A percentile compares a stretch with the other conserved stretches of the same genome.
Evolutionary conservation across 768 basidiomycete species (phyloP).

Genomic region (Lentinula aciculospora): DNA sequence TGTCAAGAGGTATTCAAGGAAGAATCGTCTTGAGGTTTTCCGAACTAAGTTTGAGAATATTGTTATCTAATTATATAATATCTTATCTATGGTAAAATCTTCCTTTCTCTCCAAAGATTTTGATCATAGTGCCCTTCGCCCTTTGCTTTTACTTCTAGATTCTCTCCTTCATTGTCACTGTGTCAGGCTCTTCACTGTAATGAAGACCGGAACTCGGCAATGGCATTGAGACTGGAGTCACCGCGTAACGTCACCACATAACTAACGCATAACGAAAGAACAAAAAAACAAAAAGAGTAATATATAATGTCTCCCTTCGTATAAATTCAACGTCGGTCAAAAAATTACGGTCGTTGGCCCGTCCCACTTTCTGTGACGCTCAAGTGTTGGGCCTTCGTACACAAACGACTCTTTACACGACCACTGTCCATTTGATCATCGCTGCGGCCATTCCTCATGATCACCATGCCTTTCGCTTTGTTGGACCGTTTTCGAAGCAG

Average conservation of each 20-base stretch:
- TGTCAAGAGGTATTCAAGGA: no score
- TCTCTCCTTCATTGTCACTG: neutral
- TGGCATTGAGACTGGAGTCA: neutral
- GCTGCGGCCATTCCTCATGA: neutral
- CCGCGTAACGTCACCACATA: neutral
- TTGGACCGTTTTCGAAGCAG: conserved; percentile 1
- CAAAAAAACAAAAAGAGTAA: neutral
- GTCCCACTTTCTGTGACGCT: neutral
- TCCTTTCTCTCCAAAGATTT: neutral
- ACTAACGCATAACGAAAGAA: neutral
- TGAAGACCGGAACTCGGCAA: neutral
- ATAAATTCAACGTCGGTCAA: neutral
- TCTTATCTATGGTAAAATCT: no score
- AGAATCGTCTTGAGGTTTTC: no score
- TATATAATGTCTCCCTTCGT: neutral
- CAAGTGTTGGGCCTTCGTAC: neutral
- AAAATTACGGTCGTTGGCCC: neutral
- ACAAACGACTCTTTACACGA: neutral
- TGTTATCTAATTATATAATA: no score
- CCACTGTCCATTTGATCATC: neutral
- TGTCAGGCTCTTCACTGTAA: neutral
- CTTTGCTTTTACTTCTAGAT: neutral
- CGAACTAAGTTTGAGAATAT: no score
- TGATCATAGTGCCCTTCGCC: neutral
- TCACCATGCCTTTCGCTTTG: conserved; percentile 1